Percentiles rank a stretch among this genome's conserved stretches.
phyloP scores from a whole-genome alignment of 768 basidiomycete genomes.

The Trametes meyenii region DNA sequence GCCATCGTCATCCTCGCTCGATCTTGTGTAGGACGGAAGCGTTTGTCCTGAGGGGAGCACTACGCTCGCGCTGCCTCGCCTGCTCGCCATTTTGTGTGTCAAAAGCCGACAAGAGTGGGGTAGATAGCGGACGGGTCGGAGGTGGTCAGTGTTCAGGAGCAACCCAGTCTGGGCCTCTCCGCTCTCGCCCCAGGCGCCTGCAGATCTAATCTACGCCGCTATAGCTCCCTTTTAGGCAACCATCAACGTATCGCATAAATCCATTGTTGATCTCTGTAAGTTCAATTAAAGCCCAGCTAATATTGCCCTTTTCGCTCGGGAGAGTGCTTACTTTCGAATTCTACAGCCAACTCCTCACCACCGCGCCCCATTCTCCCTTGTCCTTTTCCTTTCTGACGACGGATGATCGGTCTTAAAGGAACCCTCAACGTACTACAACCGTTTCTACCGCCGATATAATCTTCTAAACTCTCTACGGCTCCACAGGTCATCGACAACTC shows the following conservation, averaged over 20 bases:
- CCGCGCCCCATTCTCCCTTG: neutral
- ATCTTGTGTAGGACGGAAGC: conserved; percentile 76
- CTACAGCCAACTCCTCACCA: neutral
- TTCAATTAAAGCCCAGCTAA: neutral
- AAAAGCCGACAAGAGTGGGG: neutral
- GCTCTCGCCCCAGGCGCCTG: neutral
- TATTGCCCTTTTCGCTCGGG: neutral
- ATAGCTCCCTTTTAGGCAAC: conserved; percentile 5
- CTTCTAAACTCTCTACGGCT: neutral
- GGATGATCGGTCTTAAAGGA: conserved; percentile 94
- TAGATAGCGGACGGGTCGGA: neutral
- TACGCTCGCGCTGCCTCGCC: conserved; percentile 78
- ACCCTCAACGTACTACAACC: conserved; percentile 72
- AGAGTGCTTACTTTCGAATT: neutral
- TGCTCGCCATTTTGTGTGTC: conserved; percentile 31
- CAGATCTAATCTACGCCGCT: neutral
- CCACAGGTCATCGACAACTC: conserved; percentile 94
- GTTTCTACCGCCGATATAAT: neutral
- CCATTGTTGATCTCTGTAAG: conserved; percentile 1
- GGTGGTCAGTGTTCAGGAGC: neutral
- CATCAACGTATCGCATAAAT: neutral
- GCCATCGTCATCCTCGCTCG: conserved; percentile 76
- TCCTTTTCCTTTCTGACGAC: conserved; percentile 5
- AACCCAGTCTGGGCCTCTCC: neutral
- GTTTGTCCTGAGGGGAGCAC: conserved; percentile 75